Evolutionary conservation across 2,329 filamentous ascomycete genomes (phyloP).

Genomic region (Scedosporium apiospermum): DNA sequence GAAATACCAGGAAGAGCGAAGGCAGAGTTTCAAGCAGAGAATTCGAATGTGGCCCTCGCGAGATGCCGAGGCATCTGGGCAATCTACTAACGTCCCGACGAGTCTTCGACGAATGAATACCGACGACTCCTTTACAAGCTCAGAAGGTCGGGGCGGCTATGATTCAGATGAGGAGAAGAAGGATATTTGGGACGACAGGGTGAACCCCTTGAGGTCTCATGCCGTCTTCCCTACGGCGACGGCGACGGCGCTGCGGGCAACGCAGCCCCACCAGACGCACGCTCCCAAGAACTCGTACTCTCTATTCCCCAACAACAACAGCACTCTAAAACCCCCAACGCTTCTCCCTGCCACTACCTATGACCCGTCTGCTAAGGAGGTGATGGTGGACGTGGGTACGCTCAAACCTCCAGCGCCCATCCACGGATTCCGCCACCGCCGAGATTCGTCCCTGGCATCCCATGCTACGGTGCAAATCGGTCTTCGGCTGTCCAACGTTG

Average conservation of each 20-base stretch:
- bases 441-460: constrained; percentile 54
- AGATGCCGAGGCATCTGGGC: constrained; percentile 7
- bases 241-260: background rate
- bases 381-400: background rate
- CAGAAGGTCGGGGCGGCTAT: background rate
- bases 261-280: constrained; percentile 13
- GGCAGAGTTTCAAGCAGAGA: constrained; percentile 31
- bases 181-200: constrained; percentile 1
- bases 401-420: constrained; percentile 32
- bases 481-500: constrained; percentile 53
- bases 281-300: constrained; percentile 28
- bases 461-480: constrained; percentile 65
- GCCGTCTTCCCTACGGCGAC: constrained; percentile 14
- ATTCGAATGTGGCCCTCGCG: constrained; percentile 32
- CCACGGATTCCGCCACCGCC: constrained; percentile 35
- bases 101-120: constrained; percentile 19
- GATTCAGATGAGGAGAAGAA: constrained; percentile 2
- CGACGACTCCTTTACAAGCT: constrained; percentile 21
- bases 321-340: constrained; percentile 18
- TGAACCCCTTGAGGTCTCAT: constrained; percentile 25
- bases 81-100: background rate
- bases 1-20: constrained; percentile 29
- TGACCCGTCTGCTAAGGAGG: constrained; percentile 13
- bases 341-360: constrained; percentile 41
- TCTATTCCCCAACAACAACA: constrained; percentile 24